Evolutionary conservation across 805 yeast species (phyloP), one percentile per base, ranked within the genome.

Genomic region (Zygosaccharomyces rouxii): DNA sequence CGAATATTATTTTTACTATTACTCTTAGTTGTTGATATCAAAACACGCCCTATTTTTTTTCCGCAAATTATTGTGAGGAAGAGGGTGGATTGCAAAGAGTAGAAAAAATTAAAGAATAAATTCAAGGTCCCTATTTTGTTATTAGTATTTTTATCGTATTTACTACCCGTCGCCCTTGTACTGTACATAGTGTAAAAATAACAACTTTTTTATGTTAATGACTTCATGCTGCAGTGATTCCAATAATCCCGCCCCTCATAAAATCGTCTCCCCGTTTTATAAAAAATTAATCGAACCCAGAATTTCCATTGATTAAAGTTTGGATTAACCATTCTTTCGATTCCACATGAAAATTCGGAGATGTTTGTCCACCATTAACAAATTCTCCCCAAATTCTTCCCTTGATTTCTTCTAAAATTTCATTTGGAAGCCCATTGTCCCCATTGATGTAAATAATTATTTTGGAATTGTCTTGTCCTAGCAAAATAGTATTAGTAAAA

Each of bases 261-360:
- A 6, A 16, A 33, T 33, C 19, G 5, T 16, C 19, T 16, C 7
- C 14, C 10, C 10, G 18, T 14, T 33, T 14, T 16, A 1, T 29
- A 3, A 21, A 5, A 13, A 13, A 13, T 29, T 41, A 43, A 16
- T 42, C 29, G 14, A 51, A 48, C 18, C 49, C 54, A 9, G 58
- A 28, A 25, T 47, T 42, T 38, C 55, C 67, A 48, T 63, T 66
- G 4, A 66, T 63, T 5, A 57, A 63, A 44, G 52, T 63, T 58
- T 48, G 68, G 44, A 58, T 64, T 45, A 52, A 67, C 70, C 68
- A 65, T 46, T 66, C 70, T 49, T 64, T 64, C 6, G 54, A 47
- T 46, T 61, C 63, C 0, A 63, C 55, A 38, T 56, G 57, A 41
- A 55, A 9, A 9, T 44, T 35, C 5, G 44, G 35, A 21, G 45